Percentiles rank a stretch among this genome's conserved stretches.
Conservation (phyloP, 2,329 filamentous ascomycete species). For the Aspergillus ruber region DNA sequence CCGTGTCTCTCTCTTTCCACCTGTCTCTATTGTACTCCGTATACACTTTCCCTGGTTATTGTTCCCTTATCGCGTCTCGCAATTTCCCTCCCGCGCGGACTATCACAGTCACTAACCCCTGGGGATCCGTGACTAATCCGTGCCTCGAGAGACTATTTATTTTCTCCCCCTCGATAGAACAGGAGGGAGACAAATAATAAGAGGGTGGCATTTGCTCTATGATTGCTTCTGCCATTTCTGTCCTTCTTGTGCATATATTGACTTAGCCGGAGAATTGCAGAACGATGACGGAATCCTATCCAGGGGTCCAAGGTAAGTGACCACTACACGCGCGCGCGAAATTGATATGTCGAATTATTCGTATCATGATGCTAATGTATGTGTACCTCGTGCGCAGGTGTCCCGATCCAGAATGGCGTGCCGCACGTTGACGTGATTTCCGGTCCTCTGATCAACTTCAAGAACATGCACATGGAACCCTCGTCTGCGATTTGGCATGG, state of each 20-base stretch:
- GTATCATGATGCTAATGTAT: not conserved
- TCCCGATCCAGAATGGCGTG: conserved; percentile 5
- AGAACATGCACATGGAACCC: conserved; percentile 37
- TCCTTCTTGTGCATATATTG: not conserved
- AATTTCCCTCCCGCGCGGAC: too few species aligned
- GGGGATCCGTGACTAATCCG: too few species aligned
- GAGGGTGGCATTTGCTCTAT: too few species aligned
- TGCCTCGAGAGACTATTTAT: too few species aligned
- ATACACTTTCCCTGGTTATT: not conserved
- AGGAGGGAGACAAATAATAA: too few species aligned
- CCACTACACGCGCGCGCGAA: not conserved
- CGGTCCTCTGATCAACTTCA: conserved; percentile 45
- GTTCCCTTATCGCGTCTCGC: not conserved
- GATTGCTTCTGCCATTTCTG: not conserved
- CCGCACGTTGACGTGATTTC: conserved; percentile 36
- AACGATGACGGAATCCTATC: not conserved
- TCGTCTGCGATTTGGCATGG: conserved; percentile 60
- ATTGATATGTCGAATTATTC: not conserved
- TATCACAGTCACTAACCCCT: too few species aligned
- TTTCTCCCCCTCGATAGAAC: too few species aligned
- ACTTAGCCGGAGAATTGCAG: not conserved
- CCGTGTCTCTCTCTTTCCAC: not conserved
- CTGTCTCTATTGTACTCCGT: not conserved
- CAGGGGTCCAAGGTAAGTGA: not conserved
- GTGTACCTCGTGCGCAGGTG: not conserved